Evolutionary conservation across 495 filamentous ascomycete genomes (phyloP).

Genomic region (Aspergillus nanangensis): DNA sequence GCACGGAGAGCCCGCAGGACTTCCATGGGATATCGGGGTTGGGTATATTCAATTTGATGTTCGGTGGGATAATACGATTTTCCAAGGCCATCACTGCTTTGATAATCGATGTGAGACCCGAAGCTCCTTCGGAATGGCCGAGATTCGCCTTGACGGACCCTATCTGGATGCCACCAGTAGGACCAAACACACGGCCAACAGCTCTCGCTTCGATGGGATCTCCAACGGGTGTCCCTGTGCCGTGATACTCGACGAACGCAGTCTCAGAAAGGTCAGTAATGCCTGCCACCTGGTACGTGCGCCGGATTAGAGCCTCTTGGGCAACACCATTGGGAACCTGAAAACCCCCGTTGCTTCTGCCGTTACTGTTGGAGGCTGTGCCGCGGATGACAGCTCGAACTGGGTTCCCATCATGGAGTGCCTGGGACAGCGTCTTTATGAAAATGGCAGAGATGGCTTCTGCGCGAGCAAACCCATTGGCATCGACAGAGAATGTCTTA

Average conservation of each 20-base stretch:
- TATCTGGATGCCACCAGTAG: no score
- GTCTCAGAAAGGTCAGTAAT: conserved; percentile 36
- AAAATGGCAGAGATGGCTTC: conserved; percentile 37
- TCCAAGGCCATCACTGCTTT: conserved; percentile 37
- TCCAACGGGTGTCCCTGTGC: no score
- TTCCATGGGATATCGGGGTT: not conserved
- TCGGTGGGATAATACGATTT: conserved; percentile 35
- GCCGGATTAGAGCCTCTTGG: conserved; percentile 36
- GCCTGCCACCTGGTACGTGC: conserved; percentile 32
- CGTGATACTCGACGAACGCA: no score
- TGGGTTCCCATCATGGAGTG: conserved; percentile 35
- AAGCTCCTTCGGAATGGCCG: conserved; percentile 25
- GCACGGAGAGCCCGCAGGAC: no score
- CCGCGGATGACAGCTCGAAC: conserved; percentile 38
- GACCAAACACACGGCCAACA: no score
- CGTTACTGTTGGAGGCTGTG: conserved; percentile 44
- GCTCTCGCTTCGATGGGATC: no score
- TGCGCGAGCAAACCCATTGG: conserved; percentile 41
- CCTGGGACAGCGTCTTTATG: conserved; percentile 34
- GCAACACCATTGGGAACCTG: conserved; percentile 33
- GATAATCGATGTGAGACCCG: conserved; percentile 35
- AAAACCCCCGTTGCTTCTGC: conserved; percentile 42
- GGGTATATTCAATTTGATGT: no score
- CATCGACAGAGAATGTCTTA: conserved; percentile 35
- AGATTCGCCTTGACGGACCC: conserved; percentile 34